Evolutionary conservation across 2,329 filamentous ascomycete genomes (phyloP), one percentile per base, ranked within the genome.

Genomic region (Talaromyces funiculosus): DNA sequence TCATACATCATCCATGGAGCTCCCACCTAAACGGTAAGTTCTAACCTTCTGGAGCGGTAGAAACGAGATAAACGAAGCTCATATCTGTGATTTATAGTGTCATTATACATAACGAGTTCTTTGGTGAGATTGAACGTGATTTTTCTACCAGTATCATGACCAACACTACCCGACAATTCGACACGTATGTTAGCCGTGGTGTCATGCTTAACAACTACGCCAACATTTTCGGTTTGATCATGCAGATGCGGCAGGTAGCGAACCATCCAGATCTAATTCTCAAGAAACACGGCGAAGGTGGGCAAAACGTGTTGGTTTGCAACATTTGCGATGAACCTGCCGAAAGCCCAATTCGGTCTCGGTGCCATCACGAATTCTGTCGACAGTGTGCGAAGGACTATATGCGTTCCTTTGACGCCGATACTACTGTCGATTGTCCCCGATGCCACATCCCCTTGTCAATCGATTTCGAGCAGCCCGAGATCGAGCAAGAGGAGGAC

Each of bases 201-300:
- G 93, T 97, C 20, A 86, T 99, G 75, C 83, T 99, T 63, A 92
- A 97, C 80, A 96, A 97, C 72, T 97, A 97, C 67, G 94, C 94
- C 78, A 99, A 99, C 73, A 97, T 99, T 65, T 99, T 99, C 69
- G 93, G 92, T 71, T 83, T 99, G 59, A 97, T 99, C 71, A 97
- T 97, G 91, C 92, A 96, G 75, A 97, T 99, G 93, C 89, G 94
- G 59, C 94, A 99, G 77, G 90, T 97, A 26, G 92, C 94, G 7
- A 94, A 99, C 66, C 94, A 99, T 71, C 94, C 94, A 0, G 94
- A 99, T 76, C 77, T 99, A 37, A 89, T 99, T 53, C 77, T 97
- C 63, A 95, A 93, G 78, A 97, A 94, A 77, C 85, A 93, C 64
- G 84, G 83, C 2, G 86, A 92, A 66, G 90, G 90, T 57, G 92